These are phyloP conservation scores for Chondrostereum purpureum DNA, from an alignment of 1,284 basidiomycete genomes.

Conservation along the genomic window DNA sequence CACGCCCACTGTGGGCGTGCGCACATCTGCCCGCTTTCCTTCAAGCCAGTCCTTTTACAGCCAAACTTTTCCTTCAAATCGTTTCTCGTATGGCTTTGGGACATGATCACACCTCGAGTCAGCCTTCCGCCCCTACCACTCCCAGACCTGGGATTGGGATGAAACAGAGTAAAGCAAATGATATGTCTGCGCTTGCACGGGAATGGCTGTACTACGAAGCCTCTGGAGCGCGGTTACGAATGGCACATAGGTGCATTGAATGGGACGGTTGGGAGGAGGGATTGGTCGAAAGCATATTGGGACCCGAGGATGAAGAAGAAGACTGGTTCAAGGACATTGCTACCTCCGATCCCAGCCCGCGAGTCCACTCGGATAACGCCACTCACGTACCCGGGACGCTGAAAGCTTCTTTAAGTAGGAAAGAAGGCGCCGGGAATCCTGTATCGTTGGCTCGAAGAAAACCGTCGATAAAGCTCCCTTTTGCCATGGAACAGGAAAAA, in stretches of 20 bases:
- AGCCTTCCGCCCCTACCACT: conserved; percentile 19
- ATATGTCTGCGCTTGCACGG: conserved; percentile 37
- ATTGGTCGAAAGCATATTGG: conserved; percentile 64
- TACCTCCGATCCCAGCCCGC: conserved; percentile 4
- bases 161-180: conserved; percentile 18
- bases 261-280: conserved; percentile 88
- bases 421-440: neutral
- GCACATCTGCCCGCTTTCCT: conserved; percentile 76
- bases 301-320: conserved; percentile 58
- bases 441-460: conserved; percentile 17
- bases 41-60: conserved; percentile 64
- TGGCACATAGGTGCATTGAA: conserved; percentile 70
- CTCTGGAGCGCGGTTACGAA: conserved; percentile 54
- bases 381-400: neutral
- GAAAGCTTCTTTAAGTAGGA: neutral
- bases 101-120: conserved; percentile 21
- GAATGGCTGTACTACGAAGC: conserved; percentile 71
- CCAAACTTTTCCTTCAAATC: conserved; percentile 59
- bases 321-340: conserved; percentile 52
- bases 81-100: conserved; percentile 38
- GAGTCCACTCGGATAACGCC: neutral
- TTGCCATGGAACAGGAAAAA: conserved; percentile 43
- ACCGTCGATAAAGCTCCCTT: conserved; percentile 32
- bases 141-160: conserved; percentile 8
- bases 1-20: conserved; percentile 73